Evolutionary conservation across 2,329 filamentous ascomycete species (phyloP).

Genomic region (Claviceps capensis): DNA sequence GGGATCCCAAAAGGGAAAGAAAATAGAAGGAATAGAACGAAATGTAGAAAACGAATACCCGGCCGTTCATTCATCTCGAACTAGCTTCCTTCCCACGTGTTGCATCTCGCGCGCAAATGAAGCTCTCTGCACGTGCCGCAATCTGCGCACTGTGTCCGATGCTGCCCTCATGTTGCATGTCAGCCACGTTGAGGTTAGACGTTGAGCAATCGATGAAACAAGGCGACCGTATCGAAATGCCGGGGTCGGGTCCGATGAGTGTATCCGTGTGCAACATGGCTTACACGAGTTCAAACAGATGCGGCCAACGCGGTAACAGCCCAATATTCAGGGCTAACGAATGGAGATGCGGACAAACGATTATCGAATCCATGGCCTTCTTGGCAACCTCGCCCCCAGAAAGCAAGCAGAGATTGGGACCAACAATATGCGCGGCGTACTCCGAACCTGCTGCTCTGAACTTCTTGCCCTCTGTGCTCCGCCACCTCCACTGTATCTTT

Average conservation of each 20-base stretch:
- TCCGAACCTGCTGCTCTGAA: neutral
- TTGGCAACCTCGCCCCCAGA: neutral
- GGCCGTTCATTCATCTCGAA: neutral
- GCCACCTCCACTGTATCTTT: neutral
- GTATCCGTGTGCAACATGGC: constrained; percentile 2
- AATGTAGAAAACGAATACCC: neutral
- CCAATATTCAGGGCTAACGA: constrained; percentile 1
- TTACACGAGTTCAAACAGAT: constrained; percentile 3
- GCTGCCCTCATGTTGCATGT: neutral
- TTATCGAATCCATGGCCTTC: neutral
- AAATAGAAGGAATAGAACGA: neutral
- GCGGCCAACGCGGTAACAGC: neutral
- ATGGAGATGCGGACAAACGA: neutral
- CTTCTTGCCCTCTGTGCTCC: neutral
- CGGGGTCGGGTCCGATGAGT: neutral
- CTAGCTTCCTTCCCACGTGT: neutral
- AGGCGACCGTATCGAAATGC: neutral
- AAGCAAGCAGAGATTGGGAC: neutral
- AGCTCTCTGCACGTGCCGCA: neutral
- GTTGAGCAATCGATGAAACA: neutral
- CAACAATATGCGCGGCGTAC: neutral
- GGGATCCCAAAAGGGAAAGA: neutral
- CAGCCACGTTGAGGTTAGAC: neutral
- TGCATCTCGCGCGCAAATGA: neutral
- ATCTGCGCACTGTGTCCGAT: neutral